Evolutionary conservation across 495 filamentous ascomycete genomes (phyloP).

Genomic region (Hypoxylon perforatum): DNA sequence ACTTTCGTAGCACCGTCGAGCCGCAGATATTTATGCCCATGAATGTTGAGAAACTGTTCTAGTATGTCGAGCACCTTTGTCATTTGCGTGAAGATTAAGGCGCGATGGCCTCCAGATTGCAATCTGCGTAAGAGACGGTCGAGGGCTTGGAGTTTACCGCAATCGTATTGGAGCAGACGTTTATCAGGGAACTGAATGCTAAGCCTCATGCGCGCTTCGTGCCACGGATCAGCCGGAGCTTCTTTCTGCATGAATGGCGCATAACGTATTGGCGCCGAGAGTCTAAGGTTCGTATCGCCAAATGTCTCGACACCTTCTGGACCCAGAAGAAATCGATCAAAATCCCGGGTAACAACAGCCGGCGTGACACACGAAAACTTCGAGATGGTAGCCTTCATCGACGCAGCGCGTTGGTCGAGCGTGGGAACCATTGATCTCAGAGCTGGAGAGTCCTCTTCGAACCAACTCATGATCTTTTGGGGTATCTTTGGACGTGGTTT

Average conservation of each 20-base stretch:
- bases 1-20: conserved; percentile 95
- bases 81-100: conserved; percentile 99
- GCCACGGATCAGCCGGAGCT: conserved; percentile 78
- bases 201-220: conserved; percentile 90
- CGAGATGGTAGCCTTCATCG: conserved; percentile 78
- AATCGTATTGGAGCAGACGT: conserved; percentile 94
- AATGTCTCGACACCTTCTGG: conserved; percentile 68
- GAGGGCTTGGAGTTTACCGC: conserved; percentile 93
- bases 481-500: conserved; percentile 65
- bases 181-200: conserved; percentile 98
- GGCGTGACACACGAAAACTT: conserved; percentile 94
- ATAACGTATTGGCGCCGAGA: conserved; percentile 57
- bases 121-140: conserved; percentile 87
- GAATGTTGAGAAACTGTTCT: conserved; percentile 97
- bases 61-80: conserved; percentile 98
- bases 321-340: conserved; percentile 73
- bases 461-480: conserved; percentile 73
- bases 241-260: conserved; percentile 64
- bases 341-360: conserved; percentile 81
- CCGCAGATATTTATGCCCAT: conserved; percentile 94
- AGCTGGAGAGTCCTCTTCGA: conserved; percentile 74
- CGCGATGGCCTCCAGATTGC: conserved; percentile 90
- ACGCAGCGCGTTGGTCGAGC: conserved; percentile 74
- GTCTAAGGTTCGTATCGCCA: conserved; percentile 58
- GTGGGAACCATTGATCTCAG: conserved; percentile 78